Conservation (phyloP, 306 rosid genomes). For the Lathyrus aphaca region DNA sequence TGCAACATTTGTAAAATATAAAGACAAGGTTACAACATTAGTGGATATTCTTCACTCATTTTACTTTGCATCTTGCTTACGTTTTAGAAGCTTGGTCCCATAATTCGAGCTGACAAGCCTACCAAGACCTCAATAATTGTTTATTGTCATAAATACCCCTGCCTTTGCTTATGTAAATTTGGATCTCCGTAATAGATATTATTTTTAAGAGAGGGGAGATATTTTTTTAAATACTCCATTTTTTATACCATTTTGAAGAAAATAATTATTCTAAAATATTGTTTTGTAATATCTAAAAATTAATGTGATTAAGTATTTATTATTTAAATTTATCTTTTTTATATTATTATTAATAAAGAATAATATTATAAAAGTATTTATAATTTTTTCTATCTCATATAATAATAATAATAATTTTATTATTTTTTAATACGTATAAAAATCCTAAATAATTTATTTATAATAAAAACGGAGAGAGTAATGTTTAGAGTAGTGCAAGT, state of each 20-base stretch:
- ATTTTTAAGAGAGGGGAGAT: neutral
- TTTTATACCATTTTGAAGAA: no score
- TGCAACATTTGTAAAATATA: constrained; percentile 40
- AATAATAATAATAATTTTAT: no score
- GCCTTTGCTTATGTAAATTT: neutral
- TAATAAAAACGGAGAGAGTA: no score
- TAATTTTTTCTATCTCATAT: no score
- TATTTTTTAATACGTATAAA: no score
- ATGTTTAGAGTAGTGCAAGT: neutral
- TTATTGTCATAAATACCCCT: constrained; percentile 41
- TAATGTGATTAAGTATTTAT: no score
- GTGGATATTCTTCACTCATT: constrained; percentile 64
- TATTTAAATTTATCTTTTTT: no score
- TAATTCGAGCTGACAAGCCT: constrained; percentile 48
- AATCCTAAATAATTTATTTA: no score
- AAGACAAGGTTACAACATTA: constrained; percentile 50
- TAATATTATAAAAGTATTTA: no score
- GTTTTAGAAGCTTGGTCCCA: constrained; percentile 67
- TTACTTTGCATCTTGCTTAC: constrained; percentile 58
- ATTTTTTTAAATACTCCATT: neutral
- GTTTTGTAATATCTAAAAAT: no score
- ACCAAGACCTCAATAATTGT: constrained; percentile 48
- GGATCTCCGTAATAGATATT: neutral
- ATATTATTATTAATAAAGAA: no score
- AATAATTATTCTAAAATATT: no score